Conservation (phyloP, 192 early-diverging fungal species). For the Mortierella claussenii region DNA sequence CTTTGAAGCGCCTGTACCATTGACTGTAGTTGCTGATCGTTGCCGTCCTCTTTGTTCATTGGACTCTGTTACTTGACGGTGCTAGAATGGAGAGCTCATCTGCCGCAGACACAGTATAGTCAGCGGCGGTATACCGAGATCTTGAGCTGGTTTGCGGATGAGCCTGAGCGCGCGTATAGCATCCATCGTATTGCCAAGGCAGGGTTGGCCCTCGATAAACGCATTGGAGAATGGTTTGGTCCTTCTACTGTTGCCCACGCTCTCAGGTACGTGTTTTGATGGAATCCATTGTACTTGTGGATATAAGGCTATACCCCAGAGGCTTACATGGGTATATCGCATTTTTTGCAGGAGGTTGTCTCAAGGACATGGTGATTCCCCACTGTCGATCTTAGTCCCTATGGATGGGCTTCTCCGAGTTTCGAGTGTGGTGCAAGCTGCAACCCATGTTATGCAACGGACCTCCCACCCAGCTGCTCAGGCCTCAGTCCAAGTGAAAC, state of each 20-base stretch:
- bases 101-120: slow-evolving; percentile 3
- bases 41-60: no score
- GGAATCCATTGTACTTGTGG: no score
- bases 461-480: no score
- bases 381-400: slow-evolving; percentile 32
- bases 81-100: slow-evolving; percentile 37
- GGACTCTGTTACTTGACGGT: no score
- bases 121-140: slow-evolving; percentile 26
- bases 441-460: not conserved
- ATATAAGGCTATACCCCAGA: no score
- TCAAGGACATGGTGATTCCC: slow-evolving; percentile 41
- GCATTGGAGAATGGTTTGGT: slow-evolving; percentile 58
- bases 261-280: slow-evolving; percentile 51
- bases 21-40: not conserved
- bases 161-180: slow-evolving; percentile 32
- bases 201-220: slow-evolving; percentile 51
- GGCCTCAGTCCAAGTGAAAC: no score
- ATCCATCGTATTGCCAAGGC: slow-evolving; percentile 53
- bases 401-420: slow-evolving; percentile 32
- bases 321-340: no score
- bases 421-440: slow-evolving; percentile 19
- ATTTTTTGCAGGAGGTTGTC: slow-evolving; percentile 29
- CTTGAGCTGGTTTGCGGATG: slow-evolving; percentile 53
- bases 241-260: slow-evolving; percentile 54
- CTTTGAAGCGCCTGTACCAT: no score